These are phyloP conservation scores for Dryas octopetala DNA, from an alignment of 306 rosid genomes.

Conservation along the genomic window DNA sequence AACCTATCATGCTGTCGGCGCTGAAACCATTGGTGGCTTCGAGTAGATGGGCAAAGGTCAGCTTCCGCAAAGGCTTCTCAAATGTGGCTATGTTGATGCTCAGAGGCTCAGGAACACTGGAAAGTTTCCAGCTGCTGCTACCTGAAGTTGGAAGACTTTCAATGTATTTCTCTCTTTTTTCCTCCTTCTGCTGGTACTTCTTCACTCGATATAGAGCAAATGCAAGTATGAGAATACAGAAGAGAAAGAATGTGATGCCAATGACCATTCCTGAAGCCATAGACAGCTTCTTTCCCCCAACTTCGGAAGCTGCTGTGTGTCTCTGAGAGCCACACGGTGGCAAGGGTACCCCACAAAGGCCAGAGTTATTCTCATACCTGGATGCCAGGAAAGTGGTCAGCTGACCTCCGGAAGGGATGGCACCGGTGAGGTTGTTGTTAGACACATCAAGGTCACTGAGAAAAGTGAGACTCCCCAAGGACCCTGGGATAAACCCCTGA, in stretches of 20 bases:
- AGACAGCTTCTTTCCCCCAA: slow-evolving; percentile 43
- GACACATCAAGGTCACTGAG: slow-evolving; percentile 81
- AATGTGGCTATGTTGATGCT: slow-evolving; percentile 75
- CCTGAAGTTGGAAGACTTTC: slow-evolving; percentile 80
- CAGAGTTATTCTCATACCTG: slow-evolving; percentile 66
- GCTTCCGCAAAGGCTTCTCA: slow-evolving; percentile 68
- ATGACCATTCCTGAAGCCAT: slow-evolving; percentile 36
- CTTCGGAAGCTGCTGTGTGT: slow-evolving; percentile 20
- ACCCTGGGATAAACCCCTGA: slow-evolving; percentile 56
- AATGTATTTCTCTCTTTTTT: slow-evolving; percentile 47
- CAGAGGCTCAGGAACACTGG: slow-evolving; percentile 61
- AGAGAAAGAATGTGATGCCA: slow-evolving; percentile 43
- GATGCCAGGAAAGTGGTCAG: slow-evolving; percentile 66
- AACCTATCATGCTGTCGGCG: slow-evolving; percentile 68
- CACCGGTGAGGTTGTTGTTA: slow-evolving; percentile 62
- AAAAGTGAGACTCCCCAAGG: slow-evolving; percentile 60
- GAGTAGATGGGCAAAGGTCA: slow-evolving; percentile 69
- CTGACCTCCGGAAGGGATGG: slow-evolving; percentile 75
- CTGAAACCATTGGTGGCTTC: slow-evolving; percentile 87
- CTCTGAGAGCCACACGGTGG: slow-evolving; percentile 35
- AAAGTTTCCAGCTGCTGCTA: slow-evolving; percentile 70
- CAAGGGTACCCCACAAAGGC: slow-evolving; percentile 70
- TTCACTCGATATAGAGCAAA: slow-evolving; percentile 45
- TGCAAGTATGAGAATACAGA: slow-evolving; percentile 37
- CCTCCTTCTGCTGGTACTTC: slow-evolving; percentile 38